A percentile compares a stretch with the other conserved stretches of the same genome.
These are phyloP conservation scores for Malassezia caprae DNA, from an alignment of 1,284 basidiomycete species.

Conservation along the genomic window DNA sequence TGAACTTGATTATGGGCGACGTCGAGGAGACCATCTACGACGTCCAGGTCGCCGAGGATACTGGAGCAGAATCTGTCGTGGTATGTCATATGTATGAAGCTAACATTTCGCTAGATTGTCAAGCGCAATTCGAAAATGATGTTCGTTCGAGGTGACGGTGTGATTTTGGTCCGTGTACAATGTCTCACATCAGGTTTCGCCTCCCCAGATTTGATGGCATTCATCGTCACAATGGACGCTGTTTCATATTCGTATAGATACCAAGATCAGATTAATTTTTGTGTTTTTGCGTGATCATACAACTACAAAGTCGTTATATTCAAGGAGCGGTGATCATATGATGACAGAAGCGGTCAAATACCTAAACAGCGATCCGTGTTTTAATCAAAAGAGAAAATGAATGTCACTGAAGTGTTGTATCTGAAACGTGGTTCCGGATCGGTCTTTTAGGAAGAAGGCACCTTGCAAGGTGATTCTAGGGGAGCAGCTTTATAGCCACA, in stretches of 20 bases:
- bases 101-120: conserved; percentile 61
- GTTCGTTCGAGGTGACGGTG: conserved; percentile 70
- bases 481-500: conserved; percentile 8
- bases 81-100: conserved; percentile 39
- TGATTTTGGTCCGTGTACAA: conserved; percentile 45
- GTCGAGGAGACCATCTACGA: conserved; percentile 65
- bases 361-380: no score
- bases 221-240: not conserved
- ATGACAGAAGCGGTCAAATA: no score
- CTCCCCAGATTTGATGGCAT: conserved; percentile 1
- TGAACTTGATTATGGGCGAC: conserved; percentile 95
- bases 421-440: not conserved
- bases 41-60: conserved; percentile 50
- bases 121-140: conserved; percentile 95
- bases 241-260: not conserved
- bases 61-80: conserved; percentile 49
- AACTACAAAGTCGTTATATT: not conserved
- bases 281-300: not conserved
- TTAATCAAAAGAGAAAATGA: no score
- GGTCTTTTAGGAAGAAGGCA: not conserved
- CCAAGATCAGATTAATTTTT: not conserved
- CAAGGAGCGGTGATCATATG: not conserved
- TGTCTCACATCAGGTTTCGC: conserved; percentile 9
- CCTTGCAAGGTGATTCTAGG: not conserved
- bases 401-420: not conserved